These are phyloP conservation scores for Trichoderma polysporum DNA, from an alignment of 2,329 filamentous ascomycete genomes.

Conservation along the genomic window DNA sequence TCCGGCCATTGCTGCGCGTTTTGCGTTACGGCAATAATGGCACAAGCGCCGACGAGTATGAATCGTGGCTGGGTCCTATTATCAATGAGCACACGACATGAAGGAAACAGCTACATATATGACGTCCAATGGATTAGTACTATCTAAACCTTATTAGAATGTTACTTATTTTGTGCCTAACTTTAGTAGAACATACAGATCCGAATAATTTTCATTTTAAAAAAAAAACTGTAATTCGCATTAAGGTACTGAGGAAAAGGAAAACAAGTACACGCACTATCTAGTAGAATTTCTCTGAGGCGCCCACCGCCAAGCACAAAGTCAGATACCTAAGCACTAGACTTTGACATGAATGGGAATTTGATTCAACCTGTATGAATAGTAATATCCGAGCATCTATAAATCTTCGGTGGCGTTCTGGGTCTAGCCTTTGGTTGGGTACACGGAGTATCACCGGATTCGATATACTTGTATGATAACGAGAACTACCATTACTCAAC, in stretches of 20 bases:
- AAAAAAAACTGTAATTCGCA: too few relatives aligned
- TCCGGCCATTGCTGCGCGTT: conserved; percentile 5
- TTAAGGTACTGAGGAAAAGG: too few relatives aligned
- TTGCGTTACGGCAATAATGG: background rate
- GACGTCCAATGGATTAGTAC: too few relatives aligned
- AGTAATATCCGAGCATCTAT: background rate
- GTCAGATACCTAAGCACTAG: background rate
- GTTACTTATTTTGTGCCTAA: too few relatives aligned
- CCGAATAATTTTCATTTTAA: too few relatives aligned
- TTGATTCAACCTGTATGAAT: background rate
- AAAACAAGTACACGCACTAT: too few relatives aligned
- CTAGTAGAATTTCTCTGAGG: too few relatives aligned
- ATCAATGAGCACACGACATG: background rate
- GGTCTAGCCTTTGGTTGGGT: background rate
- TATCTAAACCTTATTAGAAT: too few relatives aligned
- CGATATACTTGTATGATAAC: background rate
- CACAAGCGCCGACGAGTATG: background rate
- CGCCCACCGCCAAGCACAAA: too few relatives aligned
- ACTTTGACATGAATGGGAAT: background rate
- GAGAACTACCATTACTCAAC: too few relatives aligned
- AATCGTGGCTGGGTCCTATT: conserved; percentile 2
- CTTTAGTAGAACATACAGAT: too few relatives aligned
- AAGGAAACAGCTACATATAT: conserved; percentile 14
- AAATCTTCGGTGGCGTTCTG: background rate
- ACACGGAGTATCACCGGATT: too few relatives aligned